phyloP scores from a whole-genome alignment of 2,329 filamentous ascomycete genomes.

The Aspergillus sp. region DNA sequence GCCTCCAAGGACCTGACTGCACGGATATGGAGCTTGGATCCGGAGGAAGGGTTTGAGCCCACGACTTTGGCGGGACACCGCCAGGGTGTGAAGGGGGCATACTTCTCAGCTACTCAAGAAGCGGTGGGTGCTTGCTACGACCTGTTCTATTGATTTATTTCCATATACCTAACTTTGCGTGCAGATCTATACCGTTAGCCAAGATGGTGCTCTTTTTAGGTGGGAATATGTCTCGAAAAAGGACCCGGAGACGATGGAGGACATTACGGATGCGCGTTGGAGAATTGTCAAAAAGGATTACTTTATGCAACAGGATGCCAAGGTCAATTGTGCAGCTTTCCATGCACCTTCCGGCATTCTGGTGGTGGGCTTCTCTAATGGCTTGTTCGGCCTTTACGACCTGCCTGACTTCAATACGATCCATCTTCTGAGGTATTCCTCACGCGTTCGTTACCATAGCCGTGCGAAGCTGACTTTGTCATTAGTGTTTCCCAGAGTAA shows the following conservation, averaged over 20 bases:
- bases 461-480: constrained; percentile 4
- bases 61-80: constrained; percentile 87
- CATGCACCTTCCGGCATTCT: constrained; percentile 81
- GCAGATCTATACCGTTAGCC: constrained; percentile 84
- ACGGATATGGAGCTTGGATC: constrained; percentile 86
- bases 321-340: constrained; percentile 82
- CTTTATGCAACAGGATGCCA: constrained; percentile 84
- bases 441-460: not conserved
- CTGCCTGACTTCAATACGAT: constrained; percentile 94
- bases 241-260: constrained; percentile 52
- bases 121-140: constrained; percentile 42
- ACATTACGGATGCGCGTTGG: constrained; percentile 69
- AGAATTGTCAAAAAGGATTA: constrained; percentile 85
- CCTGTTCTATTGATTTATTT: not conserved
- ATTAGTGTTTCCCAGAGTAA: constrained; percentile 91
- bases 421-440: constrained; percentile 58
- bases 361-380: constrained; percentile 94
- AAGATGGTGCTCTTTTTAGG: constrained; percentile 90
- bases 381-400: constrained; percentile 88
- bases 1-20: constrained; percentile 87
- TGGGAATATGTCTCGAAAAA: constrained; percentile 72
- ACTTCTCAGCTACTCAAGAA: constrained; percentile 92
- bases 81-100: constrained; percentile 86
- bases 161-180: constrained; percentile 8
- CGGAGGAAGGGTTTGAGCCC: constrained; percentile 78